Base-by-base conservation (phyloP, 75 land plant species). In the Gnetum montanum region DNA sequence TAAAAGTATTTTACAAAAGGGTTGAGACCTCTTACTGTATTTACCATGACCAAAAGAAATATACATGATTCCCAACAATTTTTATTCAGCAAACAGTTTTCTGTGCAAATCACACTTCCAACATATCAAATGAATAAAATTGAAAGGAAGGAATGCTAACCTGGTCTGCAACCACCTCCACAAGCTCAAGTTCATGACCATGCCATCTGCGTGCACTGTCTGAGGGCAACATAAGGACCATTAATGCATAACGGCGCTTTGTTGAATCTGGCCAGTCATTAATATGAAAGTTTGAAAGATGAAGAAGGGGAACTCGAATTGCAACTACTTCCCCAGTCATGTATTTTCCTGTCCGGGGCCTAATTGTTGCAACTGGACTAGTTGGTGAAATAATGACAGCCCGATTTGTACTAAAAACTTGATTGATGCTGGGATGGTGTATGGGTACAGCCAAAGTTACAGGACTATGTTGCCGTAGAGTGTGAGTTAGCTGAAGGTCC, bases 161-260 rank as follows among this genome's bases (percentile, higher is more conserved):
- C 97, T 91, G 97, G 44, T 91, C 97, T 31, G 89, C 88, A 41
- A 91, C 94, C 47, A 84, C 93, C 38, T 88, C 94, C 40, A 91
- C 85, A 45, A 91, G 89, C 58, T 88, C 97, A 57, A 91, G 49
- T 48, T 91, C 94, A 76, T 91, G 85, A 16, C 54, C 69, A 68
- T 75, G 88, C 94, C 94, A 91, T 49, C 80, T 80, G 45, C 97
- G 67, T 7, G 80, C 80, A 70, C 97, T 81, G 43, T 88, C 88
- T 7, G 79, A 62, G 11, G 88, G 94, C 26, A 91, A 79, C 64
- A 83, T 75, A 61, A 90, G 44, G 58, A 91, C 89, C 97, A 91
- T 83, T 7, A 91, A 48, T 12, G 93, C 97, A 78, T 81, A 91
- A 26, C 75, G 76, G 46, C 67, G 71, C 43, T 78, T 63, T 23